phyloP scores from a whole-genome alignment of 495 filamentous ascomycete species.

The Penicillium flavigenum region DNA sequence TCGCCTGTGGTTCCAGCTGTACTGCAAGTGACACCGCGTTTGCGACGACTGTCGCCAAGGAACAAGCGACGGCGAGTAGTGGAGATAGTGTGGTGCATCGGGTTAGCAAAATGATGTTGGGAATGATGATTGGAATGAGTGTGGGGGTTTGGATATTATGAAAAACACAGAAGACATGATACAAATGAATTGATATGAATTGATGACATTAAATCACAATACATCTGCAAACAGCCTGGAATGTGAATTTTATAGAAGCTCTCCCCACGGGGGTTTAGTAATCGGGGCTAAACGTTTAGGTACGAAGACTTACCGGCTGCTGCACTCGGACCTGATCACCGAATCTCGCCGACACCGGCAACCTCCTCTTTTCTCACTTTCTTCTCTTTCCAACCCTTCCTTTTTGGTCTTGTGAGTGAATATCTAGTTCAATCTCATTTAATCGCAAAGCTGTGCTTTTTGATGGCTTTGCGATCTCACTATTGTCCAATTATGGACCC shows the following conservation, averaged over 20 bases:
- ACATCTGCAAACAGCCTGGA: neutral
- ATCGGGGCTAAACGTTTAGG: slow-evolving; percentile 13
- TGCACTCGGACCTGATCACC: slow-evolving; percentile 21
- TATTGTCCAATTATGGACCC: neutral
- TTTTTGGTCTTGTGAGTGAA: slow-evolving; percentile 17
- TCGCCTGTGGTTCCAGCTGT: slow-evolving; percentile 72
- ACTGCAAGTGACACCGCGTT: slow-evolving; percentile 50
- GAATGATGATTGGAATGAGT: slow-evolving; percentile 12
- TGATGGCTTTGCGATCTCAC: neutral
- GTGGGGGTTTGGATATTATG: slow-evolving; percentile 18
- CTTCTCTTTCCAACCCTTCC: slow-evolving; percentile 18
- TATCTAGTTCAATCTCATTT: neutral
- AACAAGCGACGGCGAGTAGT: slow-evolving; percentile 29
- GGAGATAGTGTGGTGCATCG: neutral
- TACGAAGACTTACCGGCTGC: slow-evolving; percentile 12
- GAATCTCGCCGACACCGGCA: slow-evolving; percentile 29
- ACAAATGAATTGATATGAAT: neutral
- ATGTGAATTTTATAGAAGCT: neutral
- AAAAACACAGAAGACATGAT: slow-evolving; percentile 11
- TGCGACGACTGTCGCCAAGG: slow-evolving; percentile 60
- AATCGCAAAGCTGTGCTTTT: neutral
- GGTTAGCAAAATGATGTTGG: slow-evolving; percentile 2
- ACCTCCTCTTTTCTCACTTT: slow-evolving; percentile 16
- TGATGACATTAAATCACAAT: neutral
- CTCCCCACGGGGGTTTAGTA: slow-evolving; percentile 24